Evolutionary conservation across 2,329 filamentous ascomycete species (phyloP), one percentile per base, ranked within the genome.

Genomic region (Aspergillus novoparasiticus): DNA sequence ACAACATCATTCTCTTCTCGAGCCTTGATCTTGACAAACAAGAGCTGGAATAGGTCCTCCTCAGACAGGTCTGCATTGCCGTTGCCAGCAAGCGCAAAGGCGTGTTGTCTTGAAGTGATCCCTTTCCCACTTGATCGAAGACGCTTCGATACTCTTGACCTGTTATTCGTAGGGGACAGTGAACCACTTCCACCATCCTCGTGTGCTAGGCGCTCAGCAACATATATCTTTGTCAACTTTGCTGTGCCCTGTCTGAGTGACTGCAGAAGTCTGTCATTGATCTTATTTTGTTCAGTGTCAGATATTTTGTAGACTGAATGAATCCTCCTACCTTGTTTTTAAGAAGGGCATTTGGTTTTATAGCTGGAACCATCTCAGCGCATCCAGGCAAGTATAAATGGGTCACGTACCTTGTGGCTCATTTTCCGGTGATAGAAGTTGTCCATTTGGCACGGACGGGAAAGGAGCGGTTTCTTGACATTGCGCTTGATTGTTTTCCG

Each of bases 41-140:
- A 64, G 36, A 79, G 69, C 30, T 76, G 71, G 34, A 78, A 78
- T 8, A 79, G 63, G 36, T 71, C 71, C 34, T 79, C 74, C 58
- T 80, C 77, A 11, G 72, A 73, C 1, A 76, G 59, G 12, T 71
- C 61, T 12, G 60, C 19, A 16, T 19, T 51, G 19, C 41, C 26
- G 9, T 39, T 34, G 9, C 54, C 57, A 23, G 46, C 36, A 9
- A 32, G 16, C 50, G 14, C 26, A 34, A 16, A 36, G 6, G 32
- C 51, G 21, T 30, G 12, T 16, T 34, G 43, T n/a, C 58, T 63
- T n/a, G 45, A 46, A 6, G 8, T 14, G 6, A 11, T 19, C 30
- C 9, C 64, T 59, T 43, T 66, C 30, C 32, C 63, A 55, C 50
- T 64, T 56, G 9, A 28, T 28, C 53, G 59, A 12, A 66, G 67